phyloP scores from a whole-genome alignment of 371 early-diverging fungal species.

The Rhizopus stolonifer region DNA sequence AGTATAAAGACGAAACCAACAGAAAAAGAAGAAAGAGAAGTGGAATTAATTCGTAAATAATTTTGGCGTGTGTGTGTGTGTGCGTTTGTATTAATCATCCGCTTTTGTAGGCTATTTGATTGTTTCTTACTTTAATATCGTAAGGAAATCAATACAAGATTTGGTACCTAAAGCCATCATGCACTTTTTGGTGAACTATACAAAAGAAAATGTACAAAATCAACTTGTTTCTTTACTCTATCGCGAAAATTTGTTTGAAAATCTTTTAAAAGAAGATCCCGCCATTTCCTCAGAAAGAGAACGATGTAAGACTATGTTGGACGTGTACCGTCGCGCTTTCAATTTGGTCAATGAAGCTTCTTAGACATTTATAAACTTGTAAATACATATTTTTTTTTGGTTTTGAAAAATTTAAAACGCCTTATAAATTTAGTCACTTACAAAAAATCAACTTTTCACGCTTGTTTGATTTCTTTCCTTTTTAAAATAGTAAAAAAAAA shows the following conservation, averaged over 20 bases:
- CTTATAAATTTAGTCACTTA: too few relatives aligned
- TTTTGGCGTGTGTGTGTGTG: neutral
- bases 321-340: constrained; percentile 49
- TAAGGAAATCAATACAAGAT: constrained; percentile 83
- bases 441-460: too few relatives aligned
- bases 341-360: too few relatives aligned
- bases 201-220: constrained; percentile 78
- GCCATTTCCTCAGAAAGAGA: constrained; percentile 71
- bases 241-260: constrained; percentile 70
- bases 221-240: constrained; percentile 82
- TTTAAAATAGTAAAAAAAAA: neutral
- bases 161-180: constrained; percentile 93
- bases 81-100: neutral
- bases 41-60: constrained; percentile 73
- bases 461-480: neutral
- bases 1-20: constrained; percentile 25
- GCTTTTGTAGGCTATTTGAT: constrained; percentile 61
- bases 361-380: too few relatives aligned
- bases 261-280: constrained; percentile 79
- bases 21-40: constrained; percentile 80
- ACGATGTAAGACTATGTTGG: constrained; percentile 76
- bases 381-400: too few relatives aligned
- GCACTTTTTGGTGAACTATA: constrained; percentile 79
- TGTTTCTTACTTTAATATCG: constrained; percentile 80
- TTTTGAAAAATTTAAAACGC: too few relatives aligned